Evolutionary conservation across 352 stramenopile genomes (phyloP), one percentile per base, ranked within the genome.

Genomic region (Pythium dissotocum): DNA sequence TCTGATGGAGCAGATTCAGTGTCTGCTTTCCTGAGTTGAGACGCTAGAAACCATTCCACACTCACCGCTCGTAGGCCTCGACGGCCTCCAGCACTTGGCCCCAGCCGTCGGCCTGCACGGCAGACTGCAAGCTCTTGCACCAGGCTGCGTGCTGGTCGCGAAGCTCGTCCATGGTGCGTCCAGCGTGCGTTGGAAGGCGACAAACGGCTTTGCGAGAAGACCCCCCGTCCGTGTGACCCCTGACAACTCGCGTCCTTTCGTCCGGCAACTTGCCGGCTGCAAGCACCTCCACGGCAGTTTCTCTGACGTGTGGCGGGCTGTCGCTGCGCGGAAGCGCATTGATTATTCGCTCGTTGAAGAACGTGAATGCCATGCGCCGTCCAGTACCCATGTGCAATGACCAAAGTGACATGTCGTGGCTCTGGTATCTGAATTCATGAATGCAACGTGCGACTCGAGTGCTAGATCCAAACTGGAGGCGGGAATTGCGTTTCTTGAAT

Each of bases 11-110:
- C 2, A 49, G 13, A 14, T 1, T 36, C 30, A 51, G 18, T 35
- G 0, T 42, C 54, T 21, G 32, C 35, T 40, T 18, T 13, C 13
- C 9, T 44, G 9, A 44, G 9, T 18, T 54, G 5, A 66, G 21
- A 38, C 14, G 6, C 0, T 16, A 12, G 14, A 28, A 36, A 30
- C 21, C 40, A 4, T 14, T 4, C n/a, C 18, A 13, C 9, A 71
- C 72, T 14, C 60, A 91, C 83, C 79, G 60, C 61, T 92, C 83
- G 58, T 92, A 92, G 36, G 80, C 80, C 58, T 92, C 83, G n/a
- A 92, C 82, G 3, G 83, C 82, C 55, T 92, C 83, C n/a, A 90
- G 60, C 38, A 92, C 77, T 61, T 92, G 83, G 6, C 82, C 83
- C 82, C 82, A 89, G 28, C 69, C 75, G 58, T 92, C 83, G 6